phyloP scores from a whole-genome alignment of 441 rosid species.

The Bocquillonia castaneifolia region DNA sequence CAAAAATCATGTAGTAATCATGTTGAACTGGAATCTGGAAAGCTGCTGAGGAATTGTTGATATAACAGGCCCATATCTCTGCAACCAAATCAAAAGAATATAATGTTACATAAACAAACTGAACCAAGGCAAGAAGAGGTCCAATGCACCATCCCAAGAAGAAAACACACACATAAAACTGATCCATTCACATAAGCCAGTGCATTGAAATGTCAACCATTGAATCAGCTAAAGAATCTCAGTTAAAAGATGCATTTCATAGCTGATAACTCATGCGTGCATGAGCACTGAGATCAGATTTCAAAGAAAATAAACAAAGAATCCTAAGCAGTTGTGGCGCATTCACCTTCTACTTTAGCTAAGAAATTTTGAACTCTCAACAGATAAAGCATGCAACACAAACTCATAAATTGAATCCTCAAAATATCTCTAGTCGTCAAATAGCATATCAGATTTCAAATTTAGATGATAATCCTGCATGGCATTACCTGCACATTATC shows the following conservation, averaged over 20 bases:
- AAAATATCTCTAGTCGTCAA: background rate
- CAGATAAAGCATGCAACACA: background rate
- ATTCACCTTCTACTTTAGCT: background rate
- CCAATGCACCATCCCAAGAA: background rate
- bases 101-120: background rate
- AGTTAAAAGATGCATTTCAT: too few species aligned
- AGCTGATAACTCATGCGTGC: background rate
- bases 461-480: background rate
- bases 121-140: background rate
- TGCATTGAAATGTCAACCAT: background rate
- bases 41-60: conserved; percentile 99
- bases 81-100: conserved; percentile 22
- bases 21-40: conserved; percentile 97
- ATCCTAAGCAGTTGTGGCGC: background rate
- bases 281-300: background rate
- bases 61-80: conserved; percentile 97
- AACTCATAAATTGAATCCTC: background rate
- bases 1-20: conserved; percentile 59
- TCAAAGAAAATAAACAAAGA: background rate
- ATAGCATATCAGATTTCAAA: background rate
- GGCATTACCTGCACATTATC: conserved; percentile 86
- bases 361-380: background rate
- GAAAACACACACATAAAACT: background rate
- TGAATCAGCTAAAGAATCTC: background rate
- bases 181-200: background rate